phyloP scores from a whole-genome alignment of 495 filamentous ascomycete species.

The Mytilinidion resinicola region DNA sequence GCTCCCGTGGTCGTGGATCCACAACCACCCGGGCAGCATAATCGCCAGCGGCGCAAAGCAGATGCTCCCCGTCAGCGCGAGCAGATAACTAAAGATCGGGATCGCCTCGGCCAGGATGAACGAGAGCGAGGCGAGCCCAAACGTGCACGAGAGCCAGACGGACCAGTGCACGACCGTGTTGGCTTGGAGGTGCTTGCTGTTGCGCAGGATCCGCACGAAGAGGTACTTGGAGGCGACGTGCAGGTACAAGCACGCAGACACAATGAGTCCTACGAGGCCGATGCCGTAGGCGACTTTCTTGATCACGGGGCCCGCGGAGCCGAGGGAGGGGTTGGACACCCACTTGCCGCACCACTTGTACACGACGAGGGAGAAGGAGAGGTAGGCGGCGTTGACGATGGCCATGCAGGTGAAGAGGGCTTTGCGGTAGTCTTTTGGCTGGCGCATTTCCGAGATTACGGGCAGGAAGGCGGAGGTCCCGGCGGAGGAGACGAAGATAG shows the following conservation, averaged over 20 bases:
- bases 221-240: conserved; percentile 32
- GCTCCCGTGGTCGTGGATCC: conserved; percentile 28
- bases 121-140: conserved; percentile 22
- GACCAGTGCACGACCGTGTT: conserved; percentile 18
- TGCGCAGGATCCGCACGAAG: conserved; percentile 28
- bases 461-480: conserved; percentile 67
- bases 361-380: conserved; percentile 58
- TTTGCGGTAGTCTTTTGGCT: conserved; percentile 46
- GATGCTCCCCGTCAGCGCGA: conserved; percentile 25
- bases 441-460: conserved; percentile 73
- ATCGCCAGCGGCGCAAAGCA: conserved; percentile 15
- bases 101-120: conserved; percentile 33
- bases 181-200: conserved; percentile 44
- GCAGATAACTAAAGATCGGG: conserved; percentile 32
- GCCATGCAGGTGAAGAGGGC: conserved; percentile 58
- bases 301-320: conserved; percentile 53
- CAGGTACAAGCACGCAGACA: conserved; percentile 67
- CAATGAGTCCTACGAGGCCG: conserved; percentile 49
- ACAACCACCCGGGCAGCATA: conserved; percentile 11
- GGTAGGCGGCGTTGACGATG: conserved; percentile 63
- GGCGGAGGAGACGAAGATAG: conserved; percentile 32
- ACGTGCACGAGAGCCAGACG: conserved; percentile 30
- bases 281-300: conserved; percentile 77
- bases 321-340: conserved; percentile 62
- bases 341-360: conserved; percentile 63